Evolutionary conservation across 495 filamentous ascomycete genomes (phyloP).

Genomic region (Aspergillus heteromorphus): DNA sequence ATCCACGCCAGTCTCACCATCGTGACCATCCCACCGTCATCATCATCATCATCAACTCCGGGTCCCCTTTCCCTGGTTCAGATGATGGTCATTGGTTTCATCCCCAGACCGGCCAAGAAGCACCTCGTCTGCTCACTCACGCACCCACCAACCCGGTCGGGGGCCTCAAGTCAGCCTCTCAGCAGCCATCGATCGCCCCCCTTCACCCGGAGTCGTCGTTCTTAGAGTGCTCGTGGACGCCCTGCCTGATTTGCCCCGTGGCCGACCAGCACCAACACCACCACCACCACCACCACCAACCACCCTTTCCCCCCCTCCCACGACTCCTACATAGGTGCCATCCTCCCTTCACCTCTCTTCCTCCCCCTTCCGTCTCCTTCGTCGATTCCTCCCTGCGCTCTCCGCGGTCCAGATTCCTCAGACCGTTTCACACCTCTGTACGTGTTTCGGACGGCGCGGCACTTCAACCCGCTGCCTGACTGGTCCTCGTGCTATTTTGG

Average conservation of each 20-base stretch:
- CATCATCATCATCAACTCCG: background rate
- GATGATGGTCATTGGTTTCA: slow-evolving; percentile 4
- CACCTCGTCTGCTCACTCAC: background rate
- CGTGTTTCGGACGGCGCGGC: slow-evolving; percentile 17
- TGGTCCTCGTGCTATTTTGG: slow-evolving; percentile 32
- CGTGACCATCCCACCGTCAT: background rate
- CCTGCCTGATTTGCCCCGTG: slow-evolving; percentile 9
- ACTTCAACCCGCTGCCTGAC: slow-evolving; percentile 16
- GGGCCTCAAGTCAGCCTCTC: background rate
- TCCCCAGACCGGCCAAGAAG: background rate
- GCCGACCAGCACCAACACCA: background rate
- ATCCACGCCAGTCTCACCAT: background rate
- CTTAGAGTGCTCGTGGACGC: background rate
- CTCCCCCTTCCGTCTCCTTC: slow-evolving; percentile 6
- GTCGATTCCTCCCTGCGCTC: background rate
- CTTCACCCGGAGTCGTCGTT: too few species aligned
- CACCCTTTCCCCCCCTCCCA: slow-evolving; percentile 10
- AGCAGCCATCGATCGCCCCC: background rate
- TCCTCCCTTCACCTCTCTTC: background rate
- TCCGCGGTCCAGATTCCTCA: background rate
- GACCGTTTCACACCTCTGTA: slow-evolving; percentile 4
- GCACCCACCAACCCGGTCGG: background rate
- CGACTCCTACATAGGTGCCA: slow-evolving; percentile 4
- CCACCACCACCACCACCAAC: slow-evolving; percentile 8
- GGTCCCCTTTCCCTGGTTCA: background rate